These are phyloP conservation scores for Neofusicoccum kwambonambiense DNA, from an alignment of 2,329 filamentous ascomycete species.

Conservation along the genomic window DNA sequence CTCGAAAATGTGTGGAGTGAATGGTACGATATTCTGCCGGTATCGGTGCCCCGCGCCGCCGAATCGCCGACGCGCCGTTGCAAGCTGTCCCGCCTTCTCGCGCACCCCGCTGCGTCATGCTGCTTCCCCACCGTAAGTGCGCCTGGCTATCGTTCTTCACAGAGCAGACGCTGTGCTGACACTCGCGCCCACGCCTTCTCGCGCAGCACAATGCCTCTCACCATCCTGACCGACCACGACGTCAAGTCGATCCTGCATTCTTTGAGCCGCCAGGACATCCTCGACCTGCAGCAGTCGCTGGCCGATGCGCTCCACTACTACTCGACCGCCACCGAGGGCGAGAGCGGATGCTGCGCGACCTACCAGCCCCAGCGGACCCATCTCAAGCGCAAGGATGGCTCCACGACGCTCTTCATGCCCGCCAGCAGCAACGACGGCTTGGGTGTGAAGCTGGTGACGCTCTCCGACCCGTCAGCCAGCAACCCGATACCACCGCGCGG, in stretches of 20 bases:
- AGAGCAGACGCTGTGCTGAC: background rate
- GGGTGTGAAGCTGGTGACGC: conserved; percentile 65
- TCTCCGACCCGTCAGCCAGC: background rate
- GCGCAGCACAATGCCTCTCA: conserved; percentile 54
- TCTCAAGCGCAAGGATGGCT: conserved; percentile 60
- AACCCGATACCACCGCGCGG: conserved; percentile 51
- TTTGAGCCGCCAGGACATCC: conserved; percentile 56
- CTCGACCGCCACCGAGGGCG: conserved; percentile 60
- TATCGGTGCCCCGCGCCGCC: conserved; percentile 2
- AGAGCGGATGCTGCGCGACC: conserved; percentile 54
- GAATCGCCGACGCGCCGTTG: background rate
- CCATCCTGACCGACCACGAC: conserved; percentile 57
- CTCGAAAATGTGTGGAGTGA: background rate
- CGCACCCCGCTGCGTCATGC: conserved; percentile 1
- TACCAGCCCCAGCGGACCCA: conserved; percentile 63
- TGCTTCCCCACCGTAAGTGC: background rate
- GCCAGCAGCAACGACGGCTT: conserved; percentile 59
- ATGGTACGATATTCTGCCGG: background rate
- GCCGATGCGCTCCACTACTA: conserved; percentile 64
- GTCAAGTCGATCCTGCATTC: conserved; percentile 56
- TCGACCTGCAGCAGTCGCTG: conserved; percentile 57
- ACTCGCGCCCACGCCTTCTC: background rate
- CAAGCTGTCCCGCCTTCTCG: background rate
- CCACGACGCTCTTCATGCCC: conserved; percentile 67
- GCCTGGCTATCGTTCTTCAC: background rate